Conservation (phyloP, 2,329 filamentous ascomycete genomes). For the Zasmidium cellare region DNA sequence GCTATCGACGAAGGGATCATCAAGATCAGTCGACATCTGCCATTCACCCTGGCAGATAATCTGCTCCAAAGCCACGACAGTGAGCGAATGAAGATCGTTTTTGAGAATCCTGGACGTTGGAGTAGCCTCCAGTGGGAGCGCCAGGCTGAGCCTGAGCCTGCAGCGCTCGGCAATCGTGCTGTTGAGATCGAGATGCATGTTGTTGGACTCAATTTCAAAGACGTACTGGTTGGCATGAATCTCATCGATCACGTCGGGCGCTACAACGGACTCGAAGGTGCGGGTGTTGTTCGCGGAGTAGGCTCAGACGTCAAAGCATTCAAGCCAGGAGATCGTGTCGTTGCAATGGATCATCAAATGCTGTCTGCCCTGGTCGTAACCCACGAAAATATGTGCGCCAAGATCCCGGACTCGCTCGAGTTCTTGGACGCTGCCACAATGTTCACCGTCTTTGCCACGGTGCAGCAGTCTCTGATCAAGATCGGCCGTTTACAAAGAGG, state of each 20-base stretch:
- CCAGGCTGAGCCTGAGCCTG: not conserved
- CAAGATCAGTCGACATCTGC: not conserved
- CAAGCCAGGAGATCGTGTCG: conserved; percentile 18
- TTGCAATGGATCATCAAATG: not conserved
- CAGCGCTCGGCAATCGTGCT: not conserved
- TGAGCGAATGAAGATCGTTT: not conserved
- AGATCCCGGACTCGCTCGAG: conserved; percentile 6
- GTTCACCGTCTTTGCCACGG: conserved; percentile 24
- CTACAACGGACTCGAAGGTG: conserved; percentile 8
- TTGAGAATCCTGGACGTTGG: not conserved
- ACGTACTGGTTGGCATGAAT: conserved; percentile 8
- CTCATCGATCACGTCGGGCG: not conserved
- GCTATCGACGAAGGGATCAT: not conserved
- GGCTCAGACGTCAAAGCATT: conserved; percentile 14
- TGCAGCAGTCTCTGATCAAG: conserved; percentile 32
- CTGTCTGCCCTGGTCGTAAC: not conserved
- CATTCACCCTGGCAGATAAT: no score
- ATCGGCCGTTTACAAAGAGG: conserved; percentile 16
- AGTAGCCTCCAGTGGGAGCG: not conserved
- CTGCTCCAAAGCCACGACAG: not conserved
- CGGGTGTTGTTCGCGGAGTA: conserved; percentile 13
- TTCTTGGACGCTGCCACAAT: conserved; percentile 25
- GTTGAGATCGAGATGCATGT: conserved; percentile 27
- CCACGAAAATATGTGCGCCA: no score
- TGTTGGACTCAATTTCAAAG: conserved; percentile 27